Percentiles rank a stretch among this genome's conserved stretches.
Conservation (phyloP, 768 basidiomycete genomes). For the Amylocystis lapponica region DNA sequence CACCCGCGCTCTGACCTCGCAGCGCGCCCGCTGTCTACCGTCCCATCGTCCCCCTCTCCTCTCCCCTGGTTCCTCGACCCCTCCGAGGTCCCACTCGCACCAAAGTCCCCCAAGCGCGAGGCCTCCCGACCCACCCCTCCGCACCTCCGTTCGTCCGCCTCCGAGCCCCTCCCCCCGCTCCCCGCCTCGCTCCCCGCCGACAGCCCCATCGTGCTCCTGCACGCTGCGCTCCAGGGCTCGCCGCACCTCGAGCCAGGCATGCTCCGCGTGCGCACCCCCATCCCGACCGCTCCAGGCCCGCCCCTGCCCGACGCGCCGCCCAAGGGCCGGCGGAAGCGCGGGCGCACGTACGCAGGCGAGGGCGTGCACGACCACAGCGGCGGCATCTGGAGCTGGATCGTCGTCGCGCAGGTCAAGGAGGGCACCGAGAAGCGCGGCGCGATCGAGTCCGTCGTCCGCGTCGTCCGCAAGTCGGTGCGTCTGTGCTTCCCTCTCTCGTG, state of each 20-base stretch:
- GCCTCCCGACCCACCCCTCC: too few relatives aligned
- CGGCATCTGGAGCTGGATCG: constrained; percentile 73
- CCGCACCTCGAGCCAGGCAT: constrained; percentile 64
- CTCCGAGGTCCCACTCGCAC: constrained; percentile 18
- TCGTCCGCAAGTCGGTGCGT: constrained; percentile 67
- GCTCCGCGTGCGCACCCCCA: constrained; percentile 49
- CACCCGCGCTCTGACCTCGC: background rate
- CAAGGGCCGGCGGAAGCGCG: constrained; percentile 59
- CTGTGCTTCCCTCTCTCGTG: background rate
- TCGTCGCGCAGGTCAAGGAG: constrained; percentile 79
- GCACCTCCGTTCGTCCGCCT: too few relatives aligned
- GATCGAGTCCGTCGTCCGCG: constrained; percentile 67
- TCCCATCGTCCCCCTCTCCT: background rate
- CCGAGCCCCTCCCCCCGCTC: constrained; percentile 28
- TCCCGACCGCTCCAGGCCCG: constrained; percentile 48
- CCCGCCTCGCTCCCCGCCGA: constrained; percentile 49
- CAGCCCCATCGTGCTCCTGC: constrained; percentile 42
- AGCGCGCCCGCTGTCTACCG: constrained; percentile 7
- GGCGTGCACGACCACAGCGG: constrained; percentile 43
- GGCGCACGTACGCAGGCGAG: constrained; percentile 63
- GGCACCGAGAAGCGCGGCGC: constrained; percentile 77
- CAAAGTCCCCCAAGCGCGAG: background rate
- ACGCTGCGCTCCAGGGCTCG: constrained; percentile 49
- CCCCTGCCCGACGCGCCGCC: constrained; percentile 50
- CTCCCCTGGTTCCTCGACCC: constrained; percentile 71